Evolutionary conservation across 305 asterid species (phyloP).

Genomic region (Ajuga reptans): DNA sequence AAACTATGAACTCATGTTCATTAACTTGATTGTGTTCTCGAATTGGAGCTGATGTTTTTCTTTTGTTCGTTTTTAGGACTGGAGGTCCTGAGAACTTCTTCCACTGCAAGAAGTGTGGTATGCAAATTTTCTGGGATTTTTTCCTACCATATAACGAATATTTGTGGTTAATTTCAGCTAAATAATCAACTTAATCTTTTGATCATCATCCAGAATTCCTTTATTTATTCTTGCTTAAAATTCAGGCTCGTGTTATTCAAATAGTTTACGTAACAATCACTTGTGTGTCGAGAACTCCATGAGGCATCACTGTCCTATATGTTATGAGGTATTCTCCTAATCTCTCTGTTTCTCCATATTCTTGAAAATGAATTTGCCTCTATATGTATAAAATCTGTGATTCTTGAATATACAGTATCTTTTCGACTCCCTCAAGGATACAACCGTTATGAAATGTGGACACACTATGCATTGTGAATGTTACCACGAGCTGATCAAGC

Average conservation of each 20-base stretch:
- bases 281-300: slow-evolving; percentile 78
- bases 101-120: slow-evolving; percentile 94
- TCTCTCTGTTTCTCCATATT: background rate
- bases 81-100: slow-evolving; percentile 86
- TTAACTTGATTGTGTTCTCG: background rate
- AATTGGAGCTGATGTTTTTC: slow-evolving; percentile 1
- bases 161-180: background rate
- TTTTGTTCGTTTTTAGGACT: slow-evolving; percentile 32
- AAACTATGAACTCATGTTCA: background rate
- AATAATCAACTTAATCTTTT: background rate
- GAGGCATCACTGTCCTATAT: slow-evolving; percentile 96
- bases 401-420: slow-evolving; percentile 50
- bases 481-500: slow-evolving; percentile 72
- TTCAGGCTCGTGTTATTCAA: slow-evolving; percentile 77
- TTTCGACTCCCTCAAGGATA: slow-evolving; percentile 80
- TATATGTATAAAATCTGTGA: background rate
- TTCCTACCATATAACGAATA: background rate
- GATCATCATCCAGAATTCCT: background rate
- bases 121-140: background rate
- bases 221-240: background rate
- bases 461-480: slow-evolving; percentile 97
- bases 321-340: slow-evolving; percentile 62
- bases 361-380: background rate
- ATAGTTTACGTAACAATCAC: slow-evolving; percentile 57
- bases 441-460: slow-evolving; percentile 87